These are phyloP conservation scores for Podospora tetraspora DNA, from an alignment of 495 filamentous ascomycete genomes.

Conservation along the genomic window DNA sequence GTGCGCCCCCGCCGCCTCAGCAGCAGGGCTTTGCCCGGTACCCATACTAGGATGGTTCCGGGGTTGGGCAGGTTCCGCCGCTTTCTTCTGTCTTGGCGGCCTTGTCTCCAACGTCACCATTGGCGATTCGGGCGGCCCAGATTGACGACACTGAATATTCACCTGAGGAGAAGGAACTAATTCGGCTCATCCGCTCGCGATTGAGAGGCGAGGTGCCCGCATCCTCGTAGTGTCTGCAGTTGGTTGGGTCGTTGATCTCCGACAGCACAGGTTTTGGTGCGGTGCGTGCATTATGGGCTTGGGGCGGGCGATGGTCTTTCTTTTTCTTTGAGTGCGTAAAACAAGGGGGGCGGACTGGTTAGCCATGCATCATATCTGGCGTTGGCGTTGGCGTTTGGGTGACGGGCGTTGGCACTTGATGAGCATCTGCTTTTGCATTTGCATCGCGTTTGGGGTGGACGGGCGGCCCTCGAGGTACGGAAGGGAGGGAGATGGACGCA, in stretches of 20 bases:
- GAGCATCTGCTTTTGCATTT: not conserved
- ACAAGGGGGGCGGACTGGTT: not conserved
- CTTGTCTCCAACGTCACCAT: not conserved
- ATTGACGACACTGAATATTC: not conserved
- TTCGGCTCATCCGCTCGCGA: not conserved
- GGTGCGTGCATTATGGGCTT: not conserved
- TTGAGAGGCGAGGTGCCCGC: not conserved
- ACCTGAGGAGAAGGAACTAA: not conserved
- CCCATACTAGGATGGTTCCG: constrained; percentile 12
- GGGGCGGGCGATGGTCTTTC: not conserved
- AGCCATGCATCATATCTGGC: constrained; percentile 6
- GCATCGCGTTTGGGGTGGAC: not conserved
- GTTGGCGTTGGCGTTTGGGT: constrained; percentile 4
- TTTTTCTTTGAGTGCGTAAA: not conserved
- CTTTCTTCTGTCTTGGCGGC: not conserved
- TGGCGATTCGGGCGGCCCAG: not conserved
- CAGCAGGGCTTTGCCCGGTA: constrained; percentile 17
- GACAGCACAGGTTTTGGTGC: not conserved
- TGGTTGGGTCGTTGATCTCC: not conserved
- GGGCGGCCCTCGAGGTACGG: not conserved
- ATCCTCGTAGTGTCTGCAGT: not conserved
- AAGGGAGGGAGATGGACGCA: not conserved
- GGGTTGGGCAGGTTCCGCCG: not conserved
- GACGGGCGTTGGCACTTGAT: not conserved
- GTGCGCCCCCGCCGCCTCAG: constrained; percentile 13